phyloP scores from a whole-genome alignment of 148 eudicot species.

The Hydrangea macrophylla region DNA sequence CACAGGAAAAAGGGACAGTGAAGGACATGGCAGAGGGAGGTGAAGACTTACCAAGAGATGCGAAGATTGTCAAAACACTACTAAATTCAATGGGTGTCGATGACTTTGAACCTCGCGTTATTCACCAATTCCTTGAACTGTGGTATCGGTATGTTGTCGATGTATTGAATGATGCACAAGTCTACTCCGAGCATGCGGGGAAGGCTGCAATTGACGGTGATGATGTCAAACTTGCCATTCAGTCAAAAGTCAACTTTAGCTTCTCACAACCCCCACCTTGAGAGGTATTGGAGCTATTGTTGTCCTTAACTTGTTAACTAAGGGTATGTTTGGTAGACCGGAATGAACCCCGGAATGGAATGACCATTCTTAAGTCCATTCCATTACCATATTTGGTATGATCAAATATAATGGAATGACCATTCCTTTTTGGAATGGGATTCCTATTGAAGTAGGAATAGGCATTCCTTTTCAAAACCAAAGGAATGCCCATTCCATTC shows the following conservation, averaged over 20 bases:
- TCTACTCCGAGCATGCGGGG: conserved; percentile 90
- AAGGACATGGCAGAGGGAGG: conserved; percentile 70
- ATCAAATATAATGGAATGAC: too few species aligned
- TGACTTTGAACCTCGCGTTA: conserved; percentile 82
- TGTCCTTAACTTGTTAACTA: too few species aligned
- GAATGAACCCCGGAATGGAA: too few species aligned
- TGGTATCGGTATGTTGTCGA: conserved; percentile 90
- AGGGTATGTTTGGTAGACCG: too few species aligned
- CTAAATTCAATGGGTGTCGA: conserved; percentile 93
- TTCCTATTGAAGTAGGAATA: too few species aligned
- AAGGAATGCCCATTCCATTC: too few species aligned
- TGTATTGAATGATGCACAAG: conserved; percentile 87
- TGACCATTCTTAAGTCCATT: too few species aligned
- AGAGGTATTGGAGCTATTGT: conserved; percentile 46
- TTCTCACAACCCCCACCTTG: conserved; percentile 99
- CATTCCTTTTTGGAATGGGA: too few species aligned
- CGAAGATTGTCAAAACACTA: conserved; percentile 75
- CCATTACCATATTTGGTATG: too few species aligned
- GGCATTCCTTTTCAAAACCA: too few species aligned
- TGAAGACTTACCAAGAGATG: conserved; percentile 84
- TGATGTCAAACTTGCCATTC: conserved; percentile 87
- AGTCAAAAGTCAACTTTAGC: conserved; percentile 82
- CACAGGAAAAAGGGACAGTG: background rate
- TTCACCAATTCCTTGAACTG: conserved; percentile 82
- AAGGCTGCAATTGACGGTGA: conserved; percentile 73